Percentiles rank a stretch among this genome's conserved stretches.
These are phyloP conservation scores for Raffaelea arxii DNA, from an alignment of 2,329 filamentous ascomycete genomes.

Conservation along the genomic window DNA sequence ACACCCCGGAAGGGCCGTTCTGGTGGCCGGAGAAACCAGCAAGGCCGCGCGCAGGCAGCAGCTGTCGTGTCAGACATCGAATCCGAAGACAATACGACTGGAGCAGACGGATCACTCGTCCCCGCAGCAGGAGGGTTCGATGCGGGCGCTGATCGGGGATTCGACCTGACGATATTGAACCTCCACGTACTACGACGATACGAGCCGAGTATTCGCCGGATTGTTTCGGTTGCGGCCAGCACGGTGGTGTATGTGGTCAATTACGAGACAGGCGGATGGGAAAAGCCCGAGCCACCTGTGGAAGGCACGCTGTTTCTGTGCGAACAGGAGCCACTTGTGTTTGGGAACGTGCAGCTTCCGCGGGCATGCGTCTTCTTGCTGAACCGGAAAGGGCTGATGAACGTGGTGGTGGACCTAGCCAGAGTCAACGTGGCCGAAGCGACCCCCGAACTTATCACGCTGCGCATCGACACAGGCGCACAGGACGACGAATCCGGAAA, in stretches of 20 bases:
- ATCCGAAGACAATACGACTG: constrained; percentile 42
- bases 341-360: constrained; percentile 25
- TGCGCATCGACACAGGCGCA: constrained; percentile 6
- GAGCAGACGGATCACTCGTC: neutral
- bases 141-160: too few relatives aligned
- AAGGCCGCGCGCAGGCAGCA: constrained; percentile 18
- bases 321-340: constrained; percentile 40
- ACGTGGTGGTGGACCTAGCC: constrained; percentile 57
- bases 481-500: too few relatives aligned
- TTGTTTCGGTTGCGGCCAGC: constrained; percentile 75
- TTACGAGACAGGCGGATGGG: constrained; percentile 58
- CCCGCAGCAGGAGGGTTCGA: neutral
- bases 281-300: constrained; percentile 58
- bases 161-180: constrained; percentile 73
- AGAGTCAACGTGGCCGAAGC: constrained; percentile 55
- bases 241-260: constrained; percentile 78
- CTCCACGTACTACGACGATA: constrained; percentile 74
- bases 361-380: constrained; percentile 58
- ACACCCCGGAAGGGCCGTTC: constrained; percentile 26
- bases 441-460: constrained; percentile 33
- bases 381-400: constrained; percentile 61
- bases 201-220: constrained; percentile 60
- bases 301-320: constrained; percentile 89
- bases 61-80: constrained; percentile 49
- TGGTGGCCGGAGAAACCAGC: constrained; percentile 16